A percentile compares a stretch with the other conserved stretches of the same genome.
Conservation (phyloP, 768 basidiomycete species). For the Mrakia blollopis region DNA sequence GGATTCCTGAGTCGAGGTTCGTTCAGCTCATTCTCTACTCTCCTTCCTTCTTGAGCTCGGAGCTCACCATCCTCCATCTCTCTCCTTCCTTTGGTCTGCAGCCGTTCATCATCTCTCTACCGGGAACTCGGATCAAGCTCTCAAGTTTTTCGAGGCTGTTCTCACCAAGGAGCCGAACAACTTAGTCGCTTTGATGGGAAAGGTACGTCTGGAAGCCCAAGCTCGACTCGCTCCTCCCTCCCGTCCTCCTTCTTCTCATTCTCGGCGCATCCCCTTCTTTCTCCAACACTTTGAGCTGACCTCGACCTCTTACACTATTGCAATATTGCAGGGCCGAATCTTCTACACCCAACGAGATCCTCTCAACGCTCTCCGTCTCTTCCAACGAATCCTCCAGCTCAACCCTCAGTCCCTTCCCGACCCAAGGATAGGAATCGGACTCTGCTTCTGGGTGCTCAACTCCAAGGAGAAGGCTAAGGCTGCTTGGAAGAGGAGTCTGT, state of each 20-base stretch:
- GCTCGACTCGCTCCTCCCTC: not conserved
- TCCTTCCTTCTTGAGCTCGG: slow-evolving; percentile 22
- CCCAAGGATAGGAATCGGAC: slow-evolving; percentile 89
- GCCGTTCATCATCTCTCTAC: slow-evolving; percentile 78
- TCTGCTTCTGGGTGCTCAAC: slow-evolving; percentile 87
- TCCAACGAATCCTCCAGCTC: slow-evolving; percentile 75
- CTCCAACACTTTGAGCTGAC: not conserved
- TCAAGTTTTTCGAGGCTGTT: slow-evolving; percentile 73
- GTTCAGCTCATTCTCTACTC: not conserved
- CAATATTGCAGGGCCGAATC: slow-evolving; percentile 63
- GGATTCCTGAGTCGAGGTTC: slow-evolving; percentile 24
- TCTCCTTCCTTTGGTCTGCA: slow-evolving; percentile 48
- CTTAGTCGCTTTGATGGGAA: slow-evolving; percentile 77
- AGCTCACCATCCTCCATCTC: slow-evolving; percentile 40
- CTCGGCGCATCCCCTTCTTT: not conserved
- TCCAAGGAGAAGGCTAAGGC: slow-evolving; percentile 72
- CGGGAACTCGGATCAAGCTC: slow-evolving; percentile 73
- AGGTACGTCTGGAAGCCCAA: slow-evolving; percentile 50
- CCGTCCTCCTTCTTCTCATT: not conserved
- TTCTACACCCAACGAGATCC: slow-evolving; percentile 73
- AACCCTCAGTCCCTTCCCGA: slow-evolving; percentile 79
- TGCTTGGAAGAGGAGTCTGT: slow-evolving; percentile 85
- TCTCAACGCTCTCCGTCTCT: slow-evolving; percentile 71
- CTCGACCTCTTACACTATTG: not conserved
- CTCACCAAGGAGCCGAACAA: slow-evolving; percentile 75